phyloP scores from a whole-genome alignment of 192 early-diverging fungal genomes.

The Coemansia sp. region DNA sequence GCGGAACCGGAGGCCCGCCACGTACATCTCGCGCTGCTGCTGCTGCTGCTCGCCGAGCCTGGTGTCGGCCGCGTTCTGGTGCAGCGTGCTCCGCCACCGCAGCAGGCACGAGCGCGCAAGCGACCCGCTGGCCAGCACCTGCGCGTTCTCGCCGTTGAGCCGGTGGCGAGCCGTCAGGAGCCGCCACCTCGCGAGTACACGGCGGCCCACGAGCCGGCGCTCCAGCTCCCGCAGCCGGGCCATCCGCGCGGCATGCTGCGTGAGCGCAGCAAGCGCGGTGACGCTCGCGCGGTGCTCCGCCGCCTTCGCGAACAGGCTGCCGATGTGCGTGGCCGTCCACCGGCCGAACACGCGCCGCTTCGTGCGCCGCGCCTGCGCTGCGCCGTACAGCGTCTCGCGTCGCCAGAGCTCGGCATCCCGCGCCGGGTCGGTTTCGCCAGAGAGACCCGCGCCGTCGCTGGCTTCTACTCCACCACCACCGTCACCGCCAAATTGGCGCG shows the following conservation, averaged over 20 bases:
- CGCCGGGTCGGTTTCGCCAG: not conserved
- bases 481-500: not conserved
- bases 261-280: not conserved
- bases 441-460: too few relatives aligned
- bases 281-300: conserved; percentile 1
- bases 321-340: conserved; percentile 16
- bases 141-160: conserved; percentile 18
- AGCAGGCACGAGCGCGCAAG: conserved; percentile 26
- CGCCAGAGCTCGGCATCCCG: conserved; percentile 8
- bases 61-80: not conserved
- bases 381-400: conserved; percentile 6
- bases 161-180: not conserved
- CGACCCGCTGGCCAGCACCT: conserved; percentile 14
- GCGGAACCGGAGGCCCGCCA: conserved; percentile 29
- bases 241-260: conserved; percentile 11
- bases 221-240: conserved; percentile 17
- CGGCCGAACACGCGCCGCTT: conserved; percentile 8
- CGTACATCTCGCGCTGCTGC: conserved; percentile 7
- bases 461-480: too few relatives aligned
- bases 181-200: conserved; percentile 17
- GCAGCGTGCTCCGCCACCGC: conserved; percentile 22
- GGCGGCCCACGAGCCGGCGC: conserved; percentile 4
- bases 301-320: conserved; percentile 14
- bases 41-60: not conserved
- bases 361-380: not conserved